Conservation (phyloP, 805 yeast genomes). For the Pichia manshurica region DNA sequence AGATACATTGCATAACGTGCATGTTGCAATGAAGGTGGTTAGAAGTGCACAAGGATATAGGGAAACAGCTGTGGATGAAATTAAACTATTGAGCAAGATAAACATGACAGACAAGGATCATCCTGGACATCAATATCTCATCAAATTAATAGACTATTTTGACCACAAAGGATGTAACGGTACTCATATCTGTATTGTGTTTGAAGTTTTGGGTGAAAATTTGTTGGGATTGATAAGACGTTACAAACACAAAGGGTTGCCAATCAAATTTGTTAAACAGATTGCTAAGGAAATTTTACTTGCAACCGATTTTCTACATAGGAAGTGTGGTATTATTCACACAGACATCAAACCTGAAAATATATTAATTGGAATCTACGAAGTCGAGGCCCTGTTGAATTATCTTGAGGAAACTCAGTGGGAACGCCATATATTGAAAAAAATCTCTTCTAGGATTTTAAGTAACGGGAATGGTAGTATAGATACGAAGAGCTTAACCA, state of each 20-base stretch:
- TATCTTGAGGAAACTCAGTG: constrained; percentile 37
- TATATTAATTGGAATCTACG: constrained; percentile 47
- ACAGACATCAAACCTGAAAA: constrained; percentile 78
- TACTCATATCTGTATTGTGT: constrained; percentile 91
- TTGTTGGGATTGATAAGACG: constrained; percentile 76
- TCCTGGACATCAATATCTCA: constrained; percentile 78
- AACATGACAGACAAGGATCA: constrained; percentile 59
- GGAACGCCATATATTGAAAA: constrained; percentile 29
- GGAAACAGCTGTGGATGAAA: constrained; percentile 92
- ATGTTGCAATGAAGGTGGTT: constrained; percentile 92
- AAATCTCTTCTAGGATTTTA: constrained; percentile 23
- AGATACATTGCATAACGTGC: constrained; percentile 50
- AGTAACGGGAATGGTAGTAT: constrained; percentile 14
- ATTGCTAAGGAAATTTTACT: constrained; percentile 51
- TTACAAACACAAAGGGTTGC: constrained; percentile 47
- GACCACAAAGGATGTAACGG: constrained; percentile 89
- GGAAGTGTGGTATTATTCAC: constrained; percentile 62
- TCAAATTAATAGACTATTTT: constrained; percentile 77
- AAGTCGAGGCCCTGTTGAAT: constrained; percentile 46
- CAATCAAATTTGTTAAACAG: constrained; percentile 49
- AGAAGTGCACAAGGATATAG: constrained; percentile 86
- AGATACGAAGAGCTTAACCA: constrained; percentile 13
- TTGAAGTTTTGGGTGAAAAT: constrained; percentile 95
- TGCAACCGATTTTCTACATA: constrained; percentile 54
- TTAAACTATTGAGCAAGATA: constrained; percentile 65